phyloP scores from a whole-genome alignment of 768 basidiomycete genomes.

The Psilocybe cubensis region DNA sequence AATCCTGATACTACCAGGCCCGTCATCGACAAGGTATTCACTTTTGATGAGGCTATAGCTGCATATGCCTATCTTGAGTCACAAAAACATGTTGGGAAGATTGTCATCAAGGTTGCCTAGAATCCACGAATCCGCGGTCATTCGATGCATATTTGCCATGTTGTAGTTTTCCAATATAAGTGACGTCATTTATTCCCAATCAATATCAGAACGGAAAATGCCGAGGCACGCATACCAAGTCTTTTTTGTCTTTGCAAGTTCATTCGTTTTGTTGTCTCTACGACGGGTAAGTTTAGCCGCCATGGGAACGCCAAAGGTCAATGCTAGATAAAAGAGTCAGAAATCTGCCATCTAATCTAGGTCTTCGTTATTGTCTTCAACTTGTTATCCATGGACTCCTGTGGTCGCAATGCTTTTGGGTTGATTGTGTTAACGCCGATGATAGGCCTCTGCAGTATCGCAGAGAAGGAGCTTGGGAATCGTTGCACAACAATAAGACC shows the following conservation, averaged over 20 bases:
- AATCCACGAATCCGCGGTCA: too few species aligned
- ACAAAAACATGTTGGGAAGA: slow-evolving; percentile 65
- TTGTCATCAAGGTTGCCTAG: slow-evolving; percentile 50
- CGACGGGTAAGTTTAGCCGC: background rate
- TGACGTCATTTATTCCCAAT: too few species aligned
- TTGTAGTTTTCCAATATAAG: too few species aligned
- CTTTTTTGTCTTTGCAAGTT: too few species aligned
- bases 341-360: too few species aligned
- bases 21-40: slow-evolving; percentile 60
- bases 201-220: too few species aligned
- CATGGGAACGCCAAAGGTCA: background rate
- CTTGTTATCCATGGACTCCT: background rate
- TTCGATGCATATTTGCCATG: background rate
- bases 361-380: background rate
- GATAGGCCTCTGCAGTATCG: background rate
- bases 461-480: background rate
- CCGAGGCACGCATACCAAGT: too few species aligned
- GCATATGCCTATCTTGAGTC: slow-evolving; percentile 59
- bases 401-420: background rate
- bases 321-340: background rate
- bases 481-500: background rate
- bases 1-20: slow-evolving; percentile 48
- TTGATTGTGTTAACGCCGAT: background rate
- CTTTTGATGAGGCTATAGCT: slow-evolving; percentile 53
- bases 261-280: too few species aligned